Base-by-base conservation (phyloP, 495 filamentous ascomycete species). In the Podospora comata region DNA sequence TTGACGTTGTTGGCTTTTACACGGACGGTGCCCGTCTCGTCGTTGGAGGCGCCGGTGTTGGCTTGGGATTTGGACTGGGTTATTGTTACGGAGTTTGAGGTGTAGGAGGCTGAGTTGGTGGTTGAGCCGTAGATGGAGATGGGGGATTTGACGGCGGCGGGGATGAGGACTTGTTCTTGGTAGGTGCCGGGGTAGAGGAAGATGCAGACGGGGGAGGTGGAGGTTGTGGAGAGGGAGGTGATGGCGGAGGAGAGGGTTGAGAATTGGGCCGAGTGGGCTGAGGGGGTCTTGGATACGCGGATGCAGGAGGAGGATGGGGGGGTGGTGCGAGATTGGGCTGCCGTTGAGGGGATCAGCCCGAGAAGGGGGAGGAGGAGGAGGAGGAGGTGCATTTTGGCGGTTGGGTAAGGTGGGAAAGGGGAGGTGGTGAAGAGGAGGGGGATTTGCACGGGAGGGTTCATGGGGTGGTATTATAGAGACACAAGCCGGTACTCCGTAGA, bases 81-180 rank as follows among this genome's bases (percentile, higher is more conserved):
- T 66, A 90, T 85, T 53, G 83, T 89, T 30, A 88, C 87, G n/a
- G 79, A 75, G 73, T 90, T 90, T 66, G 77, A 72, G 0, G 78
- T 62, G 73, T 90, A 90, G 59, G 78, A 76, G 59, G 78, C 68
- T 7, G 81, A 84, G 74, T 89, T 82, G n/a, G 81, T 75, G 3
- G 89, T 90, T 67, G 83, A 82, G 9, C 89, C 89, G 72, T 90
- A 80, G 72, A 91, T 82, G 44, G 84, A 85, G 18, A 90, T 80
- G 27, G 76, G 72, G 28, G 86, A 85, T 2, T 34, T 74, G 20
- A 85, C 80, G 11, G 80, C 53, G 11, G 80, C 57, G 6, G 83
- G 68, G 60, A 88, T 80, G 68, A 83, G 83, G n/a, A 88, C 85
- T 75, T 88, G 87, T 66, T 89, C 86, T 0, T 71, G 67, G 76